A percentile compares a stretch with the other conserved stretches of the same genome.
phyloP scores from a whole-genome alignment of 345 rosid genomes.

The Eucalyptus leucophloia region DNA sequence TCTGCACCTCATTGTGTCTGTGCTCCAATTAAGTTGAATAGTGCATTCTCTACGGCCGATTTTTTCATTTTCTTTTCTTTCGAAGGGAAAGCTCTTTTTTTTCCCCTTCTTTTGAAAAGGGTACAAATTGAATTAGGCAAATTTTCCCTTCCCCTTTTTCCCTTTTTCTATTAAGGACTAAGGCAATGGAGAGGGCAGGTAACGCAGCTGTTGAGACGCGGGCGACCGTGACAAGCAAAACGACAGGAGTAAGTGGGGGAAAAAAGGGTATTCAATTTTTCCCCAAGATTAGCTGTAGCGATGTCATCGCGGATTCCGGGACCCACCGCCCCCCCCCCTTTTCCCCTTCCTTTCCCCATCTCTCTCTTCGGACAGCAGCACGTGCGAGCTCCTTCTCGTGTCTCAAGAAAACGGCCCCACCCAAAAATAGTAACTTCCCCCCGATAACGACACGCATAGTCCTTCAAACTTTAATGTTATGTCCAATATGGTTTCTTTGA shows the following conservation, averaged over 20 bases:
- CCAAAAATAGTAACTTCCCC: background rate
- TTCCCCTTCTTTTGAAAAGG: background rate
- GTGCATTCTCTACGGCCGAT: background rate
- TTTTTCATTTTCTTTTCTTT: fast-evolving
- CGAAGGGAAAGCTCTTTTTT: background rate
- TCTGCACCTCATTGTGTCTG: fast-evolving
- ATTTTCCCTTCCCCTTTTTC: too few species aligned
- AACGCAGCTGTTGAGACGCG: background rate
- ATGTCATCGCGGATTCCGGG: background rate
- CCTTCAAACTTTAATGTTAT: fast-evolving
- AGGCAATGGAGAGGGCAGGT: background rate
- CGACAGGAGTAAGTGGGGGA: background rate
- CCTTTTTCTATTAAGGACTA: too few species aligned
- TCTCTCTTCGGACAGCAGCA: background rate
- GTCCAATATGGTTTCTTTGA: fast-evolving
- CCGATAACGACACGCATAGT: background rate
- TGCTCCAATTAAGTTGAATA: background rate
- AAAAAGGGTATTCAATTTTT: background rate
- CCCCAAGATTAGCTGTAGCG: background rate
- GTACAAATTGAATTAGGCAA: background rate
- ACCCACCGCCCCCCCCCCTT: background rate
- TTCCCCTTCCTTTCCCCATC: background rate
- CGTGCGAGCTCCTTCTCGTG: background rate
- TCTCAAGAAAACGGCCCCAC: background rate
- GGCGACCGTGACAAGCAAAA: background rate